Evolutionary conservation across 495 filamentous ascomycete species (phyloP), one percentile per base, ranked within the genome.

Genomic region (Penicillium simplicissimum): DNA sequence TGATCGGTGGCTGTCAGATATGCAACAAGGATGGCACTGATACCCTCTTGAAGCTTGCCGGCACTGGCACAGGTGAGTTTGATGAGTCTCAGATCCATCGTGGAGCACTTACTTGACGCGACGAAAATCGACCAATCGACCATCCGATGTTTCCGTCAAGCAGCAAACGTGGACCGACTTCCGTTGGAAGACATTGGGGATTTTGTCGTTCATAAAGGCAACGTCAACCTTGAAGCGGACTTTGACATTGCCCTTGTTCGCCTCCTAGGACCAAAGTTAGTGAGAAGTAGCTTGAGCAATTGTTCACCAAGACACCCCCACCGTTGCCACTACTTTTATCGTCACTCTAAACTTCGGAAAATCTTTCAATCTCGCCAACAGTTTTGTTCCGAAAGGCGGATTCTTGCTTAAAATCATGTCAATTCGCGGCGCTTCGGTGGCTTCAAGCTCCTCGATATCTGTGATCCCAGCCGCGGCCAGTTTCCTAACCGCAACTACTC

Each of bases 401-500:
- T 96, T 90, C 57, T 86, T 87, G 62, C 87, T 88, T 67, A 96
- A 72, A 35, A 89, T 78, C 60, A 84, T 83, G 61, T 98, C 94
- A 55, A 98, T 92, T 38, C 83, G 81, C 58, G 86, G 80, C 35
- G 87, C 74, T 36, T 94, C 87, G 13, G 83, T 79, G n/a, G 69
- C 72, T 49, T 87, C 88, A 33, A 98, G 76, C n/a, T 80, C 82
- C 59, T 91, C 82, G 11, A 98, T 82, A 31, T 80, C 90, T 21
- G 79, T 82, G 42, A 98, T 84, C 8, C 88, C 88, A 38, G 86
- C 85, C 57, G 80, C 81, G 8, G 87, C 87, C 40, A 97, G 81
- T 71, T 93, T 97, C 34, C 90, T 82, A 40, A 95, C 87, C 7
- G 86, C 83, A 3, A 88, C 92, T 14, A 87, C 79, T 0, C 94